phyloP scores from a whole-genome alignment of 257 asterid genomes.

The Solanum neorickii region DNA sequence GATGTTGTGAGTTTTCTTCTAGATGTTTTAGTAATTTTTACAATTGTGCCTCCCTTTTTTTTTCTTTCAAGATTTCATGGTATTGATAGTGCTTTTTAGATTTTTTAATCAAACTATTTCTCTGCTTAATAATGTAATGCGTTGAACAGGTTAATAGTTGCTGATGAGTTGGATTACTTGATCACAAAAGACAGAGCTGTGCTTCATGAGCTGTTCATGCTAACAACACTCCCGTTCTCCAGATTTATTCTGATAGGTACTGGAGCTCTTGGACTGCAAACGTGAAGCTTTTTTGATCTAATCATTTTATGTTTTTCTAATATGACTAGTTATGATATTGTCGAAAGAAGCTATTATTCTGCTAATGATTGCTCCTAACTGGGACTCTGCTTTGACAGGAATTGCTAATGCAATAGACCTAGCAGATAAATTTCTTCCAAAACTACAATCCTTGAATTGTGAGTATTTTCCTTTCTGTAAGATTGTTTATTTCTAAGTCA shows the following conservation, averaged over 20 bases:
- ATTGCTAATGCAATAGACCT: slow-evolving; percentile 94
- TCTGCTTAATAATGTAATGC: not conserved
- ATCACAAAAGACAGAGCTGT: slow-evolving; percentile 74
- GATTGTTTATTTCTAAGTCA: not conserved
- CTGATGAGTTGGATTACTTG: slow-evolving; percentile 94
- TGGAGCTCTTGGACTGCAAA: not conserved
- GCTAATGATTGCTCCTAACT: not conserved
- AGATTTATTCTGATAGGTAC: slow-evolving; percentile 84
- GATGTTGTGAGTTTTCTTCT: slow-evolving; percentile 51
- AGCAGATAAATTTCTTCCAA: slow-evolving; percentile 92
- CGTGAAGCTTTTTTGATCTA: not conserved
- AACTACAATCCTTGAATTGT: slow-evolving; percentile 76
- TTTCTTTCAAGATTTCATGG: not conserved
- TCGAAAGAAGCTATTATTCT: not conserved
- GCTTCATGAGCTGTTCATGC: slow-evolving; percentile 93
- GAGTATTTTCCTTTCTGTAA: slow-evolving; percentile 27
- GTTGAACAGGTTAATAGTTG: slow-evolving; percentile 57
- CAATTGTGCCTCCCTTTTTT: not conserved
- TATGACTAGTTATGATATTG: not conserved
- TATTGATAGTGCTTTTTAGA: not conserved
- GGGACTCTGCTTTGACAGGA: slow-evolving; percentile 44
- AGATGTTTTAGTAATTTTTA: not conserved
- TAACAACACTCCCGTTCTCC: slow-evolving; percentile 77
- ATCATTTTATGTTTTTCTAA: not conserved
- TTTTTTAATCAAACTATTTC: not conserved